Conservation (phyloP, 2,329 filamentous ascomycete species). For the Cladosporium sp. region DNA sequence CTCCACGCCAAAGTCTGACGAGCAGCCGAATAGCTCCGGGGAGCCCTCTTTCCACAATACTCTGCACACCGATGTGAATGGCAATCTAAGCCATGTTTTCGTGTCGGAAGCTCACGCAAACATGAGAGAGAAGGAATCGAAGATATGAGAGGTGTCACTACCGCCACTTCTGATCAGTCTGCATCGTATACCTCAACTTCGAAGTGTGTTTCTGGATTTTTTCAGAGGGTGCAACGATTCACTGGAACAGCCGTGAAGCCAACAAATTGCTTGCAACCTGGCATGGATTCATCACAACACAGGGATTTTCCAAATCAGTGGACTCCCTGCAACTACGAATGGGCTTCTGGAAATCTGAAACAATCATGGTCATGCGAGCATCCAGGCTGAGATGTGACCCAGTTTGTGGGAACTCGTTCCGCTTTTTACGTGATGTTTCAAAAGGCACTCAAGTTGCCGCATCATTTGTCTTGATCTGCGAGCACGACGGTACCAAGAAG, state of each 20-base stretch:
- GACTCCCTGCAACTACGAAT: neutral
- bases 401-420: neutral
- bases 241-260: neutral
- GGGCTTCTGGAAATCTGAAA: neutral
- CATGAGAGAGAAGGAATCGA: neutral
- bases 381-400: neutral
- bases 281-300: neutral
- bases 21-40: constrained; percentile 13
- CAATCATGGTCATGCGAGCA: neutral
- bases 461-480: neutral
- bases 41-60: neutral
- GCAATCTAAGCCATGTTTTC: constrained; percentile 13
- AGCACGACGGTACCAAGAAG: neutral
- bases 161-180: neutral
- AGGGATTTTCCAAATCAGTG: neutral
- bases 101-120: neutral
- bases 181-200: too few species aligned
- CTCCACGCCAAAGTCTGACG: neutral
- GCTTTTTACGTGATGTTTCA: neutral
- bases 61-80: constrained; percentile 6
- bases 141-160: neutral
- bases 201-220: neutral
- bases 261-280: neutral
- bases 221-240: too few species aligned
- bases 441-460: neutral